Percentiles rank a stretch among this genome's conserved stretches.
These are phyloP conservation scores for Populus hybrid DNA, from an alignment of 441 rosid genomes.

Conservation along the genomic window DNA sequence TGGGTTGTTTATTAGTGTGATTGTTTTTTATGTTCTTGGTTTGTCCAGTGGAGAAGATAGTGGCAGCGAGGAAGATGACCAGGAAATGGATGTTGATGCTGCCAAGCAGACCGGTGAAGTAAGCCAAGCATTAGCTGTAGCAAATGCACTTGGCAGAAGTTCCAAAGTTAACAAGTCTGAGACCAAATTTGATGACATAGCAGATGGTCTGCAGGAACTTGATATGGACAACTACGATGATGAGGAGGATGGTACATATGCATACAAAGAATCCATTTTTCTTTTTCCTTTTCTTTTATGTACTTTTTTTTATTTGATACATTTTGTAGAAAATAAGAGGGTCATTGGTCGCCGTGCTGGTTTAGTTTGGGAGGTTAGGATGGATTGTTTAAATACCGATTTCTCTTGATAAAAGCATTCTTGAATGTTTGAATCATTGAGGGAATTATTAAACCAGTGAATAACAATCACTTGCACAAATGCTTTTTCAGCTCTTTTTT, in stretches of 20 bases:
- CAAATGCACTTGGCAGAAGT: slow-evolving; percentile 59
- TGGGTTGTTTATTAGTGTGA: no score
- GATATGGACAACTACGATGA: slow-evolving; percentile 88
- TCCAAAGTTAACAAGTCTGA: slow-evolving; percentile 35
- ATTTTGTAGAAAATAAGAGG: neutral
- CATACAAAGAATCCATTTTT: neutral
- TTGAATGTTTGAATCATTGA: neutral
- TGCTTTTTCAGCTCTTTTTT: neutral
- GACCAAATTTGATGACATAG: slow-evolving; percentile 45
- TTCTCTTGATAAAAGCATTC: neutral
- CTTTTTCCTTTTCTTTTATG: slow-evolving; percentile 2
- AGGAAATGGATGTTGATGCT: slow-evolving; percentile 45
- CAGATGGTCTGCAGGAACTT: slow-evolving; percentile 69
- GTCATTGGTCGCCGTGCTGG: no score
- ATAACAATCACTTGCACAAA: neutral
- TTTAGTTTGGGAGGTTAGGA: no score
- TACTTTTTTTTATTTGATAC: neutral
- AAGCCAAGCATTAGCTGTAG: slow-evolving; percentile 61
- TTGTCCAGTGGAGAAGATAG: slow-evolving; percentile 34
- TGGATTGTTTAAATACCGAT: no score
- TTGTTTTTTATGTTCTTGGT: neutral
- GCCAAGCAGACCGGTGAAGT: slow-evolving; percentile 38
- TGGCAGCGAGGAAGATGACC: slow-evolving; percentile 47
- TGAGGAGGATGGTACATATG: slow-evolving; percentile 67
- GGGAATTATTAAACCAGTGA: neutral